Evolutionary conservation across 148 eudicot genomes (phyloP).

Genomic region (Fagopyrum tataricum): DNA sequence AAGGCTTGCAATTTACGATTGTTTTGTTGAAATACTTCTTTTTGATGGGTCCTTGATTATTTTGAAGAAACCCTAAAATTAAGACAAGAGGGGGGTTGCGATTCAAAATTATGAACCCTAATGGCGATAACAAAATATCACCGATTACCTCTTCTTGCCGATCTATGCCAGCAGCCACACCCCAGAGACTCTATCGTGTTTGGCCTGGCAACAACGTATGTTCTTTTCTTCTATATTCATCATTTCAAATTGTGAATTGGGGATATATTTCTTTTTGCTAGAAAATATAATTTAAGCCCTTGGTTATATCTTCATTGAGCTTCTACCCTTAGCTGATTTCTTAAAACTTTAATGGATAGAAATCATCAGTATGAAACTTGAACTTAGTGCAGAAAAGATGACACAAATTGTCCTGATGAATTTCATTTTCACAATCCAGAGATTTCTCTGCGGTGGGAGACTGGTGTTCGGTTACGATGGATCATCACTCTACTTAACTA

Average conservation of each 20-base stretch:
- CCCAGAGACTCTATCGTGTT: slow-evolving; percentile 61
- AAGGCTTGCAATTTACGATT: background rate
- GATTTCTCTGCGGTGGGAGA: slow-evolving; percentile 87
- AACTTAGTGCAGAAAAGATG: background rate
- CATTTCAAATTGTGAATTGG: background rate
- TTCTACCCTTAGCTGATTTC: too few species aligned
- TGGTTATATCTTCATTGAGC: too few species aligned
- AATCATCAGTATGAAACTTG: background rate
- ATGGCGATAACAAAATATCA: background rate
- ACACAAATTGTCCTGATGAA: background rate
- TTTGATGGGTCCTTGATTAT: background rate
- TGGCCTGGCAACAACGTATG: slow-evolving; percentile 89
- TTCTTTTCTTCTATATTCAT: background rate
- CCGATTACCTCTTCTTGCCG: slow-evolving; percentile 17
- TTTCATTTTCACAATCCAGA: slow-evolving; percentile 32
- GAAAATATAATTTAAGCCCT: background rate
- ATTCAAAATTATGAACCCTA: slow-evolving; percentile 3
- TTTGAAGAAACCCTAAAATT: background rate
- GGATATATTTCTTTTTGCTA: background rate
- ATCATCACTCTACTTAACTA: slow-evolving; percentile 47
- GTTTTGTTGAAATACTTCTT: background rate
- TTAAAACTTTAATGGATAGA: background rate
- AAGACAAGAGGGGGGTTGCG: slow-evolving; percentile 3
- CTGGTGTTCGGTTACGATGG: slow-evolving; percentile 84
- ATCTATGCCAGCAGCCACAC: slow-evolving; percentile 21